Percentiles rank a stretch among this genome's conserved stretches.
Conservation (phyloP, 2,329 filamentous ascomycete genomes). For the Dothistroma septosporum region DNA sequence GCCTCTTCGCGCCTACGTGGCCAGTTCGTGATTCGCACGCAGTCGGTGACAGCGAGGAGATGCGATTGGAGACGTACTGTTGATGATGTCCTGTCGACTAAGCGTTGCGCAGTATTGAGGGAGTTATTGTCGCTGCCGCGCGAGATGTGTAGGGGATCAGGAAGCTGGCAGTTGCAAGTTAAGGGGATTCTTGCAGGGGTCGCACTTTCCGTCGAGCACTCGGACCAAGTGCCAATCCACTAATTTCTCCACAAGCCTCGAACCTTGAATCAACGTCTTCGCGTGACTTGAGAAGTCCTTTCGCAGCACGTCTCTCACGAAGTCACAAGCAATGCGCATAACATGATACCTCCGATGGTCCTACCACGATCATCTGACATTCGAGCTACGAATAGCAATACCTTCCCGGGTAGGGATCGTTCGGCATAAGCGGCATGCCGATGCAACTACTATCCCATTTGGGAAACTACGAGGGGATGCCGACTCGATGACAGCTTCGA, state of each 20-base stretch:
- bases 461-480: not conserved
- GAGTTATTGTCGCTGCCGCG: constrained; percentile 3
- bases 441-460: not conserved
- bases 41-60: not conserved
- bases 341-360: not conserved
- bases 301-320: not conserved
- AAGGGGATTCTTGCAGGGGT: constrained; percentile 9
- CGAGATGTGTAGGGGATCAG: not conserved
- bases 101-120: not conserved
- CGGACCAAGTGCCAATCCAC: constrained; percentile 1
- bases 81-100: not conserved
- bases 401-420: not conserved
- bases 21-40: not conserved
- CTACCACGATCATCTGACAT: not conserved
- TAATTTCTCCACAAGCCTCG: constrained; percentile 6
- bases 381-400: not conserved
- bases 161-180: constrained; percentile 14
- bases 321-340: not conserved
- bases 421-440: constrained; percentile 3
- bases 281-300: not conserved
- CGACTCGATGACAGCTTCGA: constrained; percentile 2
- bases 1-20: constrained; percentile 1
- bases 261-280: constrained; percentile 9
- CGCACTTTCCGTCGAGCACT: not conserved
- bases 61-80: not conserved